These are phyloP conservation scores for Tilletia walkeri DNA, from an alignment of 1,284 basidiomycete species.

Conservation along the genomic window DNA sequence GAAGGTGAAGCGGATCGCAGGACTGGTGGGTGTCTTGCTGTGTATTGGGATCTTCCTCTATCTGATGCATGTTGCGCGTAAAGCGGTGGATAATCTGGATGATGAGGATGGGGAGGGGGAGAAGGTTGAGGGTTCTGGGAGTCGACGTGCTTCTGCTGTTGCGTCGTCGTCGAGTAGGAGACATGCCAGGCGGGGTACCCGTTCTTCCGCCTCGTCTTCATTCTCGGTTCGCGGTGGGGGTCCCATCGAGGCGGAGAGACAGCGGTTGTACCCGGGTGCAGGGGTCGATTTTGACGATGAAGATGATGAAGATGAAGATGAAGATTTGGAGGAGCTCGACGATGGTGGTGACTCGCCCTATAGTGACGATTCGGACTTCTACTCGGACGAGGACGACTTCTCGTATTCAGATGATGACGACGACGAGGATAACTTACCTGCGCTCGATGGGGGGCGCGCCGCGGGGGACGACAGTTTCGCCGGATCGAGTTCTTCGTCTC, in stretches of 20 bases:
- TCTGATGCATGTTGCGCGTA: slow-evolving; percentile 72
- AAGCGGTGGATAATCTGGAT: slow-evolving; percentile 67
- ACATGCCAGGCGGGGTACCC: background rate
- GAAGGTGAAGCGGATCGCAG: slow-evolving; percentile 66
- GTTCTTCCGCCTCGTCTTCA: background rate
- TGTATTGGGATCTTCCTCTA: slow-evolving; percentile 76
- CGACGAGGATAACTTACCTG: background rate
- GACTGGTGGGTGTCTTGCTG: slow-evolving; percentile 68
- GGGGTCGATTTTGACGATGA: background rate
- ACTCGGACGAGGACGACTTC: background rate
- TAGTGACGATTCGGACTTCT: background rate
- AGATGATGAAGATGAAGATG: slow-evolving; percentile 57
- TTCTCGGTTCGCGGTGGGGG: background rate
- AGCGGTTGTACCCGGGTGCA: background rate
- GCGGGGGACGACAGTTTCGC: background rate
- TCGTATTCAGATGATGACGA: background rate
- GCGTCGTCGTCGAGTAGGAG: background rate
- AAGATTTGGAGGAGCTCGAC: background rate
- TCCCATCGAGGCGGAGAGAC: background rate
- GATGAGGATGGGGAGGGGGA: slow-evolving; percentile 32
- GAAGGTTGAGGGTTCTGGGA: background rate
- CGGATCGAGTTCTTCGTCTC: background rate
- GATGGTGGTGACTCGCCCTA: slow-evolving; percentile 48
- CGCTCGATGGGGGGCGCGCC: background rate
- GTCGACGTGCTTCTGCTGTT: background rate